Conservation (phyloP, 768 basidiomycete species). For the Pleurotus giganteus region DNA sequence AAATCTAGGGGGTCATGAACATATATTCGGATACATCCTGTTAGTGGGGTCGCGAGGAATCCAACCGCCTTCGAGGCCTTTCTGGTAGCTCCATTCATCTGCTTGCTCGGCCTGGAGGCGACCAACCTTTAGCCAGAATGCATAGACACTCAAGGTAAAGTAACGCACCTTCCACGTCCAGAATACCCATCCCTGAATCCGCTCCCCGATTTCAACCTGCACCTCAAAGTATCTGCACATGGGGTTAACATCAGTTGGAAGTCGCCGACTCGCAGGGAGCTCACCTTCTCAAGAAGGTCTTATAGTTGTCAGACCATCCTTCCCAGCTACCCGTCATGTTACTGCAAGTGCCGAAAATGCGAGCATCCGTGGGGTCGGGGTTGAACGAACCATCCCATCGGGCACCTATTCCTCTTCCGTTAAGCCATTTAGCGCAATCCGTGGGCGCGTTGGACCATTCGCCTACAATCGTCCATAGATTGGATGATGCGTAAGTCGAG, state of each 20-base stretch:
- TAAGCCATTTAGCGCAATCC: constrained; percentile 78
- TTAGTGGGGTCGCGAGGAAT: constrained; percentile 71
- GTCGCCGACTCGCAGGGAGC: constrained; percentile 17
- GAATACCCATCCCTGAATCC: constrained; percentile 68
- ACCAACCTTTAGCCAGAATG: neutral
- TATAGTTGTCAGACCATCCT: constrained; percentile 62
- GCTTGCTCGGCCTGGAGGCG: constrained; percentile 54
- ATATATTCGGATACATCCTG: constrained; percentile 62
- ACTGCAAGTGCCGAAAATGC: constrained; percentile 57
- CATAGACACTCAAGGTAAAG: neutral
- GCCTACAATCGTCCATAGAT: constrained; percentile 74
- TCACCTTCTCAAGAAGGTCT: constrained; percentile 57
- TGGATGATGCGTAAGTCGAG: constrained; percentile 42
- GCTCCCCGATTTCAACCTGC: constrained; percentile 73
- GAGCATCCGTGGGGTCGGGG: constrained; percentile 32
- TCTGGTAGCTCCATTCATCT: constrained; percentile 77
- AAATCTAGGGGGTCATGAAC: constrained; percentile 28
- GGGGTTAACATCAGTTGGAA: neutral
- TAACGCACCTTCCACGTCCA: constrained; percentile 75
- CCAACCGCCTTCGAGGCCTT: constrained; percentile 74
- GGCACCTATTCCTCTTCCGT: constrained; percentile 69
- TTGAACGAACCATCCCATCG: constrained; percentile 65
- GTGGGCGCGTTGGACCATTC: constrained; percentile 79
- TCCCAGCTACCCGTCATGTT: constrained; percentile 59
- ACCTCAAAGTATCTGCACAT: constrained; percentile 72